Evolutionary conservation across 2,329 filamentous ascomycete genomes (phyloP), one percentile per base, ranked within the genome.

Genomic region (Aspergillus clavatus): DNA sequence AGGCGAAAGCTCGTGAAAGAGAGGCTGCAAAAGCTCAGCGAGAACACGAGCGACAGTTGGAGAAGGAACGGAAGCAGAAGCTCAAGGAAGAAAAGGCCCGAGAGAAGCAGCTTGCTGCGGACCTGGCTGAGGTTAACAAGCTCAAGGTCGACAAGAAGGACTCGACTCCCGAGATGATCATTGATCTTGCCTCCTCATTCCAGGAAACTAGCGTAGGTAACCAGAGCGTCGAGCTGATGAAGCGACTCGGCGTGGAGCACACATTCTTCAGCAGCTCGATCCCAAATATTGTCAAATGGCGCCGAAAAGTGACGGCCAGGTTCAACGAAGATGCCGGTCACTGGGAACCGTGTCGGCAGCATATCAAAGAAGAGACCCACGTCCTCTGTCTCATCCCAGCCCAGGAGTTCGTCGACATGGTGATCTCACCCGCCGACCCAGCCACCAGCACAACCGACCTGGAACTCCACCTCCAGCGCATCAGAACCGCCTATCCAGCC

Each of bases 81-180:
- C 50, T 68, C 43, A 74, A 67, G 56, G 80, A 82, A 45, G 74
- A 80, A 40, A 85, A 80, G 51, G 76, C 74, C 0, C 68, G 70
- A 5, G 81, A 88, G 52, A 87, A 84, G 56, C 77, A 83, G 51
- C 72, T 73, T 3, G 80, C 79, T 8, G 78, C 80, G 5, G 84
- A 87, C 6, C 68, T 90, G 18, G 80, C 81, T 3, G 82, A 87
- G 51, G 85, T 82, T 33, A 91, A 91, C 66, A 88, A 84, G 57
- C 68, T 83, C 7, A 81, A 81, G 41, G 81, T 80, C 0, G 82
- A 89, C 67, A 89, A 87, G 68, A 88, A 87, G 54, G 70, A 82
- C 0, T 85, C 86, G 0, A 79, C 82, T 0, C 77, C 77, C 0
- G 86, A 93, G 63, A 91, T 93, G 86, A 83, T 91, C 40, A 75